Evolutionary conservation across 202 grass and related monocot species (phyloP).

Genomic region (Panicum virgatum): DNA sequence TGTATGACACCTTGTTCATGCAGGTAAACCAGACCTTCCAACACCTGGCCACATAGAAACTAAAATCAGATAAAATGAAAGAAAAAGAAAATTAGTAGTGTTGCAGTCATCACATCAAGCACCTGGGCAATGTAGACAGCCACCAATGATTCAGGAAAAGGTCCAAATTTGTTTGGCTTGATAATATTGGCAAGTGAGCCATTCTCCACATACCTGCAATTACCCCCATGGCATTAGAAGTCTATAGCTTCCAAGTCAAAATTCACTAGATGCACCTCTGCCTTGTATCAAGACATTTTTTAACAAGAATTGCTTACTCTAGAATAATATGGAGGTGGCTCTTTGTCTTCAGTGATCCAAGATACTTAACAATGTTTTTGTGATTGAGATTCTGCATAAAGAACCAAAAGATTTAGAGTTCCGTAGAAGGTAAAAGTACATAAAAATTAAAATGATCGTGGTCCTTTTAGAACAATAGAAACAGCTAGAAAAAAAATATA

Average conservation of each 20-base stretch:
- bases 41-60: conserved; percentile 59
- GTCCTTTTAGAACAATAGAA: background rate
- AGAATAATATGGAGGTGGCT: conserved; percentile 98
- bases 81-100: conserved; percentile 23
- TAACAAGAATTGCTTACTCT: conserved; percentile 58
- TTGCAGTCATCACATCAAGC: conserved; percentile 27
- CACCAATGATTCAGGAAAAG: conserved; percentile 95
- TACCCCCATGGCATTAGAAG: conserved; percentile 39
- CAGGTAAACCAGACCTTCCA: conserved; percentile 98
- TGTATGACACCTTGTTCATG: conserved; percentile 99
- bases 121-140: conserved; percentile 99
- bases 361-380: conserved; percentile 99
- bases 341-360: conserved; percentile 92
- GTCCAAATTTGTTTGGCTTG: conserved; percentile 99
- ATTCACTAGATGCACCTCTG: conserved; percentile 17
- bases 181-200: conserved; percentile 98
- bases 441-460: conserved; percentile 8
- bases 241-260: conserved; percentile 35
- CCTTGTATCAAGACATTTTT: conserved; percentile 14
- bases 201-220: conserved; percentile 95
- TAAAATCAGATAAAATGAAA: conserved; percentile 9
- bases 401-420: conserved; percentile 29
- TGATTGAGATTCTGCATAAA: conserved; percentile 95
- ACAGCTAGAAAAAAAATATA: background rate
- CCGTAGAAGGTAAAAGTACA: background rate